A percentile compares a stretch with the other conserved stretches of the same genome.
These are phyloP conservation scores for Entomortierella parvispora DNA, from an alignment of 192 early-diverging fungal species.

Conservation along the genomic window DNA sequence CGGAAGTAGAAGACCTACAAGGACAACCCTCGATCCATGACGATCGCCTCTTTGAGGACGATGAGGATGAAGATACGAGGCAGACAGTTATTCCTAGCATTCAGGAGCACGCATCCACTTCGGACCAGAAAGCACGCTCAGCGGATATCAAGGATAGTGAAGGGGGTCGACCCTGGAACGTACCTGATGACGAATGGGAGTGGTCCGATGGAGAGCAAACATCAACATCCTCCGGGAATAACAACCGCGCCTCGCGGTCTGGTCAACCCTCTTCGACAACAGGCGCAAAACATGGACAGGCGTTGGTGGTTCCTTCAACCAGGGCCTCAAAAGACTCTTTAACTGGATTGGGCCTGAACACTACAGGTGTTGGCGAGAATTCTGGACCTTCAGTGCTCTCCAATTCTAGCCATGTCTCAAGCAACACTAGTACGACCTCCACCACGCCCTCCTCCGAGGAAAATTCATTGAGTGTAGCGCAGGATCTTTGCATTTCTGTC, in stretches of 20 bases:
- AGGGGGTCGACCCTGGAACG: constrained; percentile 30
- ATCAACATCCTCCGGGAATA: neutral
- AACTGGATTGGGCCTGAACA: too few relatives aligned
- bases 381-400: too few relatives aligned
- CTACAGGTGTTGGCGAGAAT: too few relatives aligned
- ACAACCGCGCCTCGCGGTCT: neutral
- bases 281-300: constrained; percentile 3
- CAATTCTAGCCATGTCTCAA: too few relatives aligned
- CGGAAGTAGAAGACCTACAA: constrained; percentile 25
- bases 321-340: too few relatives aligned
- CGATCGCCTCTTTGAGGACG: constrained; percentile 41
- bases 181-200: constrained; percentile 50
- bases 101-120: constrained; percentile 5
- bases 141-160: neutral
- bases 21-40: constrained; percentile 31
- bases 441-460: neutral
- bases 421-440: neutral
- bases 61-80: constrained; percentile 35
- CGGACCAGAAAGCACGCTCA: neutral
- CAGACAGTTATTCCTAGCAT: constrained; percentile 6
- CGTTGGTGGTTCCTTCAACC: neutral
- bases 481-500: constrained; percentile 33
- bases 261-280: neutral
- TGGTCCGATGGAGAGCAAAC: constrained; percentile 42
- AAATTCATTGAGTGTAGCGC: constrained; percentile 37